Evolutionary conservation across 2,329 filamentous ascomycete species (phyloP), one percentile per base, ranked within the genome.

Genomic region (Cylindrodendrum hubeiense): DNA sequence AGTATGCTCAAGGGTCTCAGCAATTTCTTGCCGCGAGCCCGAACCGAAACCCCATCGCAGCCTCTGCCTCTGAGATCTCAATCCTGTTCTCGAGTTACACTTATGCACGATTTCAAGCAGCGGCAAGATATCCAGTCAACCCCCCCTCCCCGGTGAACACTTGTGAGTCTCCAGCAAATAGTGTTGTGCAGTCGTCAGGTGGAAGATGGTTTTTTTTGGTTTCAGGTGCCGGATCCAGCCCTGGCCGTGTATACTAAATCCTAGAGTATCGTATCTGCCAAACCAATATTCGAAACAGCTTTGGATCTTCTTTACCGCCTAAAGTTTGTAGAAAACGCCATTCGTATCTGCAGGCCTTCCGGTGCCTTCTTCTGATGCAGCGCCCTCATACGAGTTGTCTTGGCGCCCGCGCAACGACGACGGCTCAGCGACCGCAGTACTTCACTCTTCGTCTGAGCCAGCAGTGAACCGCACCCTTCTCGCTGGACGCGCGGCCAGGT

Each of bases 401-500:
- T 52, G 39, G 22, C 30, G 22, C 30, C 47, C 43, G 43, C 33
- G 51, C 8, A 54, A 47, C 55, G 58, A 37, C 33, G 58, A 24
- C 24, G 22, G 8, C 43, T 43, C 51, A 24, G 21, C n/a, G 50
- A 28, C 43, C 30, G 50, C 28, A 19, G 28, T 34, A 44, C 50
- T 55, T 66, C 63, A 71, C 39, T 67, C 63, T 52, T 73, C 69
- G 43, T 63, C 69, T 60, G 63, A 69, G 62, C 57, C 68, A 47
- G 57, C 62, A 30, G 69, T 66, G 61, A 80, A 79, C 26, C 78
- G 77, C 37, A 80, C 75, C 63, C 77, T 75, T 55, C 78, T 75
- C 37, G 72, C 70, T 51, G 76, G 75, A 62, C 71, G 76, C 56
- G 73, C 63, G 46, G 64, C 63, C 26, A 69, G 37, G 43, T 70